Conservation (phyloP, 306 rosid genomes). For the Notholithocarpus densiflorus region DNA sequence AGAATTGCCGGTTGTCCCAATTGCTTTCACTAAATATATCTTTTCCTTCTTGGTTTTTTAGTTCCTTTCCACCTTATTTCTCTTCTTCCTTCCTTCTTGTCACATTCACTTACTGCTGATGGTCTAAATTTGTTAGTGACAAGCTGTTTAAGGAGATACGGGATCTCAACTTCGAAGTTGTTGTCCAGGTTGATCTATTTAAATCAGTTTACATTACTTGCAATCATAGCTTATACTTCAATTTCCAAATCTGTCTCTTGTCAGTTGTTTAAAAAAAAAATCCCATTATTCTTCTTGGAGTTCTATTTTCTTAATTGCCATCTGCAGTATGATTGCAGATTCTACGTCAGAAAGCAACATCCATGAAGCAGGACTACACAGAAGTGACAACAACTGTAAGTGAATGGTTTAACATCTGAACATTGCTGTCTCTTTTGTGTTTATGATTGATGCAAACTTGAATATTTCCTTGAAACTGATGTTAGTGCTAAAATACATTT, state of each 20-base stretch:
- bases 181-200: slow-evolving; percentile 85
- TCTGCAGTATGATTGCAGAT: slow-evolving; percentile 90
- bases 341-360: slow-evolving; percentile 96
- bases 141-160: slow-evolving; percentile 97
- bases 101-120: slow-evolving; percentile 23
- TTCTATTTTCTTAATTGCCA: slow-evolving; percentile 61
- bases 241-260: slow-evolving; percentile 20
- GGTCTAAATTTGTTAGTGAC: slow-evolving; percentile 53
- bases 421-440: slow-evolving; percentile 9
- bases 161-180: slow-evolving; percentile 99
- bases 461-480: slow-evolving; percentile 6
- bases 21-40: not conserved
- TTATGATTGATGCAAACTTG: slow-evolving; percentile 9
- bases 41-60: slow-evolving; percentile 12
- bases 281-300: slow-evolving; percentile 23
- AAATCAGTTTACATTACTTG: slow-evolving; percentile 14
- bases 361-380: slow-evolving; percentile 96
- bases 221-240: not conserved
- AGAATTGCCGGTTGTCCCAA: not conserved
- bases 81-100: slow-evolving; percentile 7
- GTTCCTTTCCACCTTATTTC: slow-evolving; percentile 5
- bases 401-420: slow-evolving; percentile 25
- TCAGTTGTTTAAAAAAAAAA: not conserved
- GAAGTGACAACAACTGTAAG: slow-evolving; percentile 90
- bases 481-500: slow-evolving; percentile 9